Base-by-base conservation (phyloP, 306 rosid species). In the Cicer arietinum region DNA sequence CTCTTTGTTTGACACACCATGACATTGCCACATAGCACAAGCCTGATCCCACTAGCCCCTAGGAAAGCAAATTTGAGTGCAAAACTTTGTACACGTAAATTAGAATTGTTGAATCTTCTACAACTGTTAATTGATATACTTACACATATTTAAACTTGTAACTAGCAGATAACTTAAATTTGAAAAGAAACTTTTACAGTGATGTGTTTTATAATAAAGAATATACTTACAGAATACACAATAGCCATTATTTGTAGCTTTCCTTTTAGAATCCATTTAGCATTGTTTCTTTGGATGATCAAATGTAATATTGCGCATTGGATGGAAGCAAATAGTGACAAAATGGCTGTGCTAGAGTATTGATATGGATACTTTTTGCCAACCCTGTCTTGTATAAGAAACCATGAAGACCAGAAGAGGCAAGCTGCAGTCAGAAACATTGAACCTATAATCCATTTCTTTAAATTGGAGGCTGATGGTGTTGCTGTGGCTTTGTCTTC, bases 1-100 rank as follows among this genome's bases (percentile, higher is more conserved):
- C 97, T 79, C 64, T 87, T 44, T 86, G 88, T 61, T 91, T 94
- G 45, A 94, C 90, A 78, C 97, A 90, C 98, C 98, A 88, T 81
- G 98, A 80, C 96, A 94, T 90, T 62, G 94, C 92, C 78, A 87
- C 98, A 20, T 91, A 94, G 85, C 97, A 87, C 83, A 94, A 66
- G 53, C 92, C 98, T 67, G 98, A 90, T 47, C 97, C 97, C 59
- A 91, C 89, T 69, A 78, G 78, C 14, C 98, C 98, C 98, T 94
- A 77, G 4, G 7, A 51, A 18, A 58, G 17, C 7, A 45, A 45
- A 68, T 35, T 22, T 67, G 5, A 67, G 4, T 30, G 10, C 16
- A 46, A 57, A 42, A 14, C 41, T 40, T 73, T 39, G 44, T 7
- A 20, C 14, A 35, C 25, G 37, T 71, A 65, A 44, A 7, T 44